Evolutionary conservation across 192 early-diverging fungal species (phyloP), one percentile per base, ranked within the genome.

Genomic region (Rhizophagus sp.): DNA sequence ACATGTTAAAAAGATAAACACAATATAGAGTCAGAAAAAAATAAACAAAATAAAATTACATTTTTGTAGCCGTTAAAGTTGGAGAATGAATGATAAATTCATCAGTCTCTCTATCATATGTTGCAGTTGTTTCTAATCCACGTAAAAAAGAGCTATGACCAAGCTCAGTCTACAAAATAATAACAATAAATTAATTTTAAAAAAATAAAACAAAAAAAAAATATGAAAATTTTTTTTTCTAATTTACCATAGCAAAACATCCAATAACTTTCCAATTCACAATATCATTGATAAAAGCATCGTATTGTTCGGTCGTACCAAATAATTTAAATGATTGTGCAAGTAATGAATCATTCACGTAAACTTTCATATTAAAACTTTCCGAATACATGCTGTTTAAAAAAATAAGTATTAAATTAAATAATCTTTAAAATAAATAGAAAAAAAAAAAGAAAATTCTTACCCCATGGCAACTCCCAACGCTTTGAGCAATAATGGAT

Each of bases 111-210:
- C 72, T 75, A 79, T 92, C 90, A 70, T 85, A 91, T 15, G 91
- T 91, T n/a, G 91, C 90, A 9, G 86, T 88, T 0, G 91, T 92
- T 82, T 91, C 90, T 57, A 92, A 77, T 62, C 88, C 91, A 72
- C 90, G 87, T 33, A 92, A 81, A 73, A 85, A 86, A 12, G 90
- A 90, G 12, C 88, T 87, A 72, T 73, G 47, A 25, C 90, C 90
- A 39, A 92, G 71, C 79, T 92, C 91, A 17, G 90, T 91, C 91
- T 89, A 82, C 10, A 71, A 50, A 10, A 19, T 17, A 61, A n/a
- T 8, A 41, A 81, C 25, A 52, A 13, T 33, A 33, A 30, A 66
- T 17, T 5, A 33, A 66, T 12, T 13, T 13, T 30, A 1, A 27
- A 25, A 12, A 30, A 27, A 30, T 8, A 27, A 24, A n/a, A n/a